These are phyloP conservation scores for Turritis glabra DNA, from an alignment of 345 rosid species.

Conservation along the genomic window DNA sequence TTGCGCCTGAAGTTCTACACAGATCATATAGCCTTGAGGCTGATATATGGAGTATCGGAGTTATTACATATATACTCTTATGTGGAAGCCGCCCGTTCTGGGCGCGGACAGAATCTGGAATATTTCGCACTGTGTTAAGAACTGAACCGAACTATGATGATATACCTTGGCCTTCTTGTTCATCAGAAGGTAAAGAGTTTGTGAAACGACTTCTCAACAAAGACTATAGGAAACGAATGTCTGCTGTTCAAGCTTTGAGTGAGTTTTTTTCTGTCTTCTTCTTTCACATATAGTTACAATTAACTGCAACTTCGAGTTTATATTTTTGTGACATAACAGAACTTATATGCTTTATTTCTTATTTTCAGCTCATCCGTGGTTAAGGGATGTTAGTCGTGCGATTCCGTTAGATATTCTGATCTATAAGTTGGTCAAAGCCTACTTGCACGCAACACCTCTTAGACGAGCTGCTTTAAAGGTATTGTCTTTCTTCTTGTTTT, in stretches of 20 bases:
- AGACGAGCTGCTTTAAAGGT: conserved; percentile 81
- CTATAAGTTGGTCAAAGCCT: conserved; percentile 69
- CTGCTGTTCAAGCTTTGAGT: conserved; percentile 84
- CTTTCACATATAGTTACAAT: not conserved
- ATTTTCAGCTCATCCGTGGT: conserved; percentile 75
- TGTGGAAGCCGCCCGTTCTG: conserved; percentile 90
- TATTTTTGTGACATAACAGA: not conserved
- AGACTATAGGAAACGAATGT: conserved; percentile 82
- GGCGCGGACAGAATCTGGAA: conserved; percentile 90
- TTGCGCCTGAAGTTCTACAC: conserved; percentile 88
- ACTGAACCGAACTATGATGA: conserved; percentile 76
- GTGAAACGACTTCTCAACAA: conserved; percentile 84
- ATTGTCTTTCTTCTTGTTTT: not conserved
- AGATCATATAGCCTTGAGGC: conserved; percentile 81
- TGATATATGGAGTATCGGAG: conserved; percentile 91
- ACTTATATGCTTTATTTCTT: not conserved
- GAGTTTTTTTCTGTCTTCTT: conserved; percentile 33
- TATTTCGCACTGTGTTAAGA: conserved; percentile 78
- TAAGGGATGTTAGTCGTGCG: conserved; percentile 51
- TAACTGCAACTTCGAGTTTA: not conserved
- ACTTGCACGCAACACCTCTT: conserved; percentile 71
- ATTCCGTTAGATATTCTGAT: conserved; percentile 68
- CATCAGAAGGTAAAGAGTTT: conserved; percentile 78
- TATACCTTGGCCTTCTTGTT: conserved; percentile 74
- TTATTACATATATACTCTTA: conserved; percentile 72